These are phyloP conservation scores for Allium fistulosum DNA, from an alignment of 106 monocot species.

Conservation along the genomic window DNA sequence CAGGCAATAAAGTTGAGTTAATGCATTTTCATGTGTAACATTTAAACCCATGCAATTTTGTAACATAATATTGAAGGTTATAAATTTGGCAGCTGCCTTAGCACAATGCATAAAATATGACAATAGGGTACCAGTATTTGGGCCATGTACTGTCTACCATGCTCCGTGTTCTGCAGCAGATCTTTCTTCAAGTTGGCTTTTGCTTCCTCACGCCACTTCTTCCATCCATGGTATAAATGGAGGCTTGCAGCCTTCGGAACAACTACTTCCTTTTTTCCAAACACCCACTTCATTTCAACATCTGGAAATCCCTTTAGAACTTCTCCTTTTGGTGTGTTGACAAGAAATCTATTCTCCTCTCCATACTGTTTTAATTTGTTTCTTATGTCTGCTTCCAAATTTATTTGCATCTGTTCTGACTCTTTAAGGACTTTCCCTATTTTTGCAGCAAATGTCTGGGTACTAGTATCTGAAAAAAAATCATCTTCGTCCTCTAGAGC, in stretches of 20 bases:
- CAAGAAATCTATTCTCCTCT: slow-evolving; percentile 56
- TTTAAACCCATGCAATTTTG: neutral
- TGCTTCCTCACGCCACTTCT: slow-evolving; percentile 81
- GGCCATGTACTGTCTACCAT: slow-evolving; percentile 46
- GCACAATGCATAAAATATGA: slow-evolving; percentile 1
- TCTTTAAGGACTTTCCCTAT: slow-evolving; percentile 42
- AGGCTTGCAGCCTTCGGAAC: slow-evolving; percentile 57
- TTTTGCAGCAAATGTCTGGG: slow-evolving; percentile 33
- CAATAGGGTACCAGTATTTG: slow-evolving; percentile 47
- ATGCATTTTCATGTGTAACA: neutral
- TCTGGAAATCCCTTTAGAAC: slow-evolving; percentile 72
- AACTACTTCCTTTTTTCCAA: slow-evolving; percentile 68
- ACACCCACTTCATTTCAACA: slow-evolving; percentile 77
- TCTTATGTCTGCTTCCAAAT: slow-evolving; percentile 56
- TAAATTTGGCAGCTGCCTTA: neutral
- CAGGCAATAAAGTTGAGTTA: neutral
- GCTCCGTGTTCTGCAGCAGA: slow-evolving; percentile 38
- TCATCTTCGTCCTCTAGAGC: slow-evolving; percentile 53
- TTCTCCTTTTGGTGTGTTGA: slow-evolving; percentile 50
- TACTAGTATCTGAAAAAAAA: slow-evolving; percentile 26
- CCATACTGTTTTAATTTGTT: slow-evolving; percentile 44
- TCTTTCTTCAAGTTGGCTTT: slow-evolving; percentile 61
- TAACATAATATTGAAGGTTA: neutral
- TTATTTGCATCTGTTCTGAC: slow-evolving; percentile 56
- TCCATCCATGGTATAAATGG: slow-evolving; percentile 84